Percentiles rank a stretch among this genome's conserved stretches.
Conservation (phyloP, 352 stramenopile genomes). For the Halophytophthora batemanensis region DNA sequence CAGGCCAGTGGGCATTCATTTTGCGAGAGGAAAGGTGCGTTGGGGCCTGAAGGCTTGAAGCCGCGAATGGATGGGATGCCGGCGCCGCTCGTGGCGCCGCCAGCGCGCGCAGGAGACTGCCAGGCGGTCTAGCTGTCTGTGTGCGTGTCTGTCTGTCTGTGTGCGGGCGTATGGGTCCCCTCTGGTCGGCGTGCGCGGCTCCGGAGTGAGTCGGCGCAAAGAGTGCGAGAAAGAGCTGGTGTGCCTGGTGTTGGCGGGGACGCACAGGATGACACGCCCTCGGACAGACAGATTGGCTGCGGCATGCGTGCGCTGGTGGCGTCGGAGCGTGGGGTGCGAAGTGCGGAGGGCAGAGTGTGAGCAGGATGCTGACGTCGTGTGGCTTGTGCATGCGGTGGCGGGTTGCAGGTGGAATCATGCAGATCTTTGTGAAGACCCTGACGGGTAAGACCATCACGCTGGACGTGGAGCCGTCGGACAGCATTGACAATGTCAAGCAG, state of each 20-base stretch:
- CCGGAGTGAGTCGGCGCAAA: no score
- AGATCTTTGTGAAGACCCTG: conserved; percentile 98
- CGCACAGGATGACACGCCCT: no score
- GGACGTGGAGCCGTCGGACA: conserved; percentile 96
- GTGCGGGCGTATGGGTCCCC: no score
- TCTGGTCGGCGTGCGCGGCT: no score
- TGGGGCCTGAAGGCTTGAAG: conserved; percentile 4
- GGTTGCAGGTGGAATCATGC: conserved; percentile 74
- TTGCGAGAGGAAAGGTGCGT: conserved; percentile 55
- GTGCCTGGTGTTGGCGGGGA: no score
- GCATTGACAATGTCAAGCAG: conserved; percentile 99
- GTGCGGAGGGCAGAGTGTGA: no score
- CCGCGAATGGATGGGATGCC: not conserved
- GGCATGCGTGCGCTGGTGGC: no score
- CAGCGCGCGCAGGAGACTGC: not conserved
- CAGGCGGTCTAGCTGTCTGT: no score
- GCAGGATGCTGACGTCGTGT: conserved; percentile 19
- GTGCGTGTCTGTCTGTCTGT: no score
- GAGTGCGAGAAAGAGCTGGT: not conserved
- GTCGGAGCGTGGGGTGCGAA: no score
- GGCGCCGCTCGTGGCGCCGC: conserved; percentile 9
- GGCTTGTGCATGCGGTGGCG: conserved; percentile 1
- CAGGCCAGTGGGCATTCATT: conserved; percentile 34
- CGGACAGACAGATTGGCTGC: no score
- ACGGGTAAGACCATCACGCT: conserved; percentile 97